Evolutionary conservation across 495 filamentous ascomycete species (phyloP).

Genomic region (Podospora pseudopauciseta): DNA sequence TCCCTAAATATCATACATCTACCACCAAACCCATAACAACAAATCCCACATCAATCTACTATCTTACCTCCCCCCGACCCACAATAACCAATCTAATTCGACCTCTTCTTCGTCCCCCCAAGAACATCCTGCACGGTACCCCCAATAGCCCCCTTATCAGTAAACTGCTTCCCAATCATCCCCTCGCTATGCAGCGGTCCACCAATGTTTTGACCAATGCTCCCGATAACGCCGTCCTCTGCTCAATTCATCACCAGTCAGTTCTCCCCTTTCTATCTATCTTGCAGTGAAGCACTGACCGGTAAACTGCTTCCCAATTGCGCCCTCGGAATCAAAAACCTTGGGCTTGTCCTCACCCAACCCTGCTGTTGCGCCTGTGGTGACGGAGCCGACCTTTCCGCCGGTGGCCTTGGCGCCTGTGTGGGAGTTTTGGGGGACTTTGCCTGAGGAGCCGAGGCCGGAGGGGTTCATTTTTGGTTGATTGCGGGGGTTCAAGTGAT

Average conservation of each 20-base stretch:
- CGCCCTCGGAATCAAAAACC: slow-evolving; percentile 35
- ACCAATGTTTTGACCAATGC: slow-evolving; percentile 50
- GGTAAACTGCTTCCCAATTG: slow-evolving; percentile 40
- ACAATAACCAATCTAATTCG: not conserved
- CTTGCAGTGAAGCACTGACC: slow-evolving; percentile 16
- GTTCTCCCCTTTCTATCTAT: not conserved
- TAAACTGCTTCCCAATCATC: slow-evolving; percentile 49
- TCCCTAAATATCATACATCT: not conserved
- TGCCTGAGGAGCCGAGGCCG: not conserved
- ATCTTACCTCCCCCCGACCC: not conserved
- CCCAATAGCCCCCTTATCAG: slow-evolving; percentile 44
- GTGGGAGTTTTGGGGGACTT: slow-evolving; percentile 16
- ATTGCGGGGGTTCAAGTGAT: not conserved
- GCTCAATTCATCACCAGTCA: slow-evolving; percentile 6
- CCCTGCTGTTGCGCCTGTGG: slow-evolving; percentile 25
- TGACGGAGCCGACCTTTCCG: slow-evolving; percentile 20
- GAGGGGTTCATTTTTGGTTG: slow-evolving; percentile 11
- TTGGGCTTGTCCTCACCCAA: slow-evolving; percentile 26
- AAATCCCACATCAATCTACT: not conserved
- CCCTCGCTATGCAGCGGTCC: slow-evolving; percentile 51
- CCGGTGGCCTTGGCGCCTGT: slow-evolving; percentile 23
- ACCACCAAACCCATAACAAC: not conserved
- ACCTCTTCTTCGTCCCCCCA: slow-evolving; percentile 27
- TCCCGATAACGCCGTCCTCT: slow-evolving; percentile 50
- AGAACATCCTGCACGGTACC: slow-evolving; percentile 40